Base-by-base conservation (phyloP, 805 yeast species). In the Yamadazyma ubonensis region DNA sequence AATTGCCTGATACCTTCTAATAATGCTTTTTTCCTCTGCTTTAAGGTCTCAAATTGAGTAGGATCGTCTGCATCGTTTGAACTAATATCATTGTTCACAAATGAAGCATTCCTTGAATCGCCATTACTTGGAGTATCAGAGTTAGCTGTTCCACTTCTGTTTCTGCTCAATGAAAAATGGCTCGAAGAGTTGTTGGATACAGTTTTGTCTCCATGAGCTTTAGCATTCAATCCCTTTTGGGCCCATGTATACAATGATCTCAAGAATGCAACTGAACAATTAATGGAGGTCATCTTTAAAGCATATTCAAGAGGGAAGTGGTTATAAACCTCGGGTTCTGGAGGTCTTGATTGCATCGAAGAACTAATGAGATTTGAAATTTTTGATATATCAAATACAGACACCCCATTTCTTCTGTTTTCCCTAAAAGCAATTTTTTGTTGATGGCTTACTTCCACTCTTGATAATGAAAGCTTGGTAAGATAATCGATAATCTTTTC, bases 201-300 rank as follows among this genome's bases (percentile, higher is more conserved):
- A 11, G 26, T 5, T 20, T 26, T 32, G 18, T n/a, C 35, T 12
- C 35, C 35, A 21, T 35, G 32, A 5, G 14, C 6, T n/a, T 20
- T 17, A 23, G 35, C 11, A 23, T 29, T 29, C 17, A 64, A 49
- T 5, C 72, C 74, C 44, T 83, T 78, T 45, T 86, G 95, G 9
- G 95, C 86, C 96, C 97, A 90, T 2, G 87, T 73, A 52, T 85
- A 75, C 32, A 93, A 70, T 0, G 96, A 86, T 51, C 87, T 70
- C 52, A 95, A 70, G 33, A 89, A 83, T 2, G 89, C 85, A 10
- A 91, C 93, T 30, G 89, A 73, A 45, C 91, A 83, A 36, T 78
- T 80, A 42, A 95, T 71, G 0, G 98, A 79, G 1, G 81, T 77
- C 75, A 89, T 79, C 52, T 90, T 89, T 57, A 91, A 68, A 1